Evolutionary conservation across 2,329 filamentous ascomycete species (phyloP).

Genomic region (Apiospora pterosperma): DNA sequence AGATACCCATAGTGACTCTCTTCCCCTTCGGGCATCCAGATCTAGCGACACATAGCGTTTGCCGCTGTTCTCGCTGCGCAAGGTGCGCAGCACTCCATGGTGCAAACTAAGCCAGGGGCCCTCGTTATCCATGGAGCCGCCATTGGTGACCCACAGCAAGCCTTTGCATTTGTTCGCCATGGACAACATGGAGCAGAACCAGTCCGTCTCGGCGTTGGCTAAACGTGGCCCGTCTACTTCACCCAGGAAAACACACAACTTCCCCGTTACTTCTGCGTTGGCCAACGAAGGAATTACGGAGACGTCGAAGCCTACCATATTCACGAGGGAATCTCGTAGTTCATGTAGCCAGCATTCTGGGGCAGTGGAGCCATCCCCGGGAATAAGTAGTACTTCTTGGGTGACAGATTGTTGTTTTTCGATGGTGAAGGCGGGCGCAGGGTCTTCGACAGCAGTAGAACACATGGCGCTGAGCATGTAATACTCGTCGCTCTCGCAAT

Average conservation of each 20-base stretch:
- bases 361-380: no score
- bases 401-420: no score
- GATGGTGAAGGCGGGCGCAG: no score
- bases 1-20: not conserved
- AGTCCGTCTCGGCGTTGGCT: not conserved
- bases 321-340: not conserved
- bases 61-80: slow-evolving; percentile 10
- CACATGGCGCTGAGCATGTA: slow-evolving; percentile 4
- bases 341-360: not conserved
- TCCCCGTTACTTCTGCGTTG: not conserved
- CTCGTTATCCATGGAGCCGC: slow-evolving; percentile 5
- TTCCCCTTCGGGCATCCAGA: slow-evolving; percentile 8
- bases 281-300: not conserved
- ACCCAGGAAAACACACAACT: not conserved
- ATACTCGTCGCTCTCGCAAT: slow-evolving; percentile 6
- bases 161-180: not conserved
- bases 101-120: slow-evolving; percentile 5
- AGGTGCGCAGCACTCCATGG: slow-evolving; percentile 13
- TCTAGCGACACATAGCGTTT: slow-evolving; percentile 16
- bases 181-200: not conserved
- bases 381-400: no score
- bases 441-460: not conserved
- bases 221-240: not conserved
- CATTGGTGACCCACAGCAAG: slow-evolving; percentile 2
- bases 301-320: not conserved